phyloP scores from a whole-genome alignment of 805 yeast genomes.

The Wickerhamomyces hampshirensis region DNA sequence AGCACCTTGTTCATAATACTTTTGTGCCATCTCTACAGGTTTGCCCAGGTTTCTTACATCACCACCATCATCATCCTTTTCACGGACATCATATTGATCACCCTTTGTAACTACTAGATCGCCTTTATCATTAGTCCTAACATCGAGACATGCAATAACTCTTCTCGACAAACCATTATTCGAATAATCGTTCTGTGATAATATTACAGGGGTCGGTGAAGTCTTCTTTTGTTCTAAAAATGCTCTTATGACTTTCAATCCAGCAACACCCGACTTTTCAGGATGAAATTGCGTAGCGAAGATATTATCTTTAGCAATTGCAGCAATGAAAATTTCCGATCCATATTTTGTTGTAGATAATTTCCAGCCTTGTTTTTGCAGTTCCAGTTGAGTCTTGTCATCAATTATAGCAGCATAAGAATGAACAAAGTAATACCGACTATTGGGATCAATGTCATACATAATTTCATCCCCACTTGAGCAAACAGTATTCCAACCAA shows the following conservation, averaged over 20 bases:
- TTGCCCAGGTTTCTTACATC: conserved; percentile 91
- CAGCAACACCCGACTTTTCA: conserved; percentile 94
- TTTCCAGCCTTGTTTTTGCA: conserved; percentile 55
- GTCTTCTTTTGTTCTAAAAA: conserved; percentile 46
- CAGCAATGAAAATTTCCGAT: conserved; percentile 75
- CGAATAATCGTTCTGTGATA: conserved; percentile 30
- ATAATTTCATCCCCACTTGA: conserved; percentile 30
- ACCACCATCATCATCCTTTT: conserved; percentile 47
- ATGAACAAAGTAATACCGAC: conserved; percentile 91
- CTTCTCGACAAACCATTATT: conserved; percentile 77
- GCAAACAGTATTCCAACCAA: conserved; percentile 81
- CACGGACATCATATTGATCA: conserved; percentile 96
- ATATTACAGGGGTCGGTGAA: conserved; percentile 15
- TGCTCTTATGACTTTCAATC: conserved; percentile 67
- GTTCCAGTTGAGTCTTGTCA: conserved; percentile 28
- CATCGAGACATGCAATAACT: conserved; percentile 94
- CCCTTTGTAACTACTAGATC: conserved; percentile 98
- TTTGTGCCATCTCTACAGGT: conserved; percentile 91
- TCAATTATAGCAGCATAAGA: conserved; percentile 78
- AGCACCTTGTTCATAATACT: conserved; percentile 90
- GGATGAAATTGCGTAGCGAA: conserved; percentile 99
- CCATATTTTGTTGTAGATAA: conserved; percentile 73
- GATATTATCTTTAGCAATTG: conserved; percentile 68
- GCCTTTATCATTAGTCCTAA: conserved; percentile 90
- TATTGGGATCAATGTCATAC: conserved; percentile 59